phyloP scores from a whole-genome alignment of 2,329 filamentous ascomycete species.

The Emergomyces pasteurianus region DNA sequence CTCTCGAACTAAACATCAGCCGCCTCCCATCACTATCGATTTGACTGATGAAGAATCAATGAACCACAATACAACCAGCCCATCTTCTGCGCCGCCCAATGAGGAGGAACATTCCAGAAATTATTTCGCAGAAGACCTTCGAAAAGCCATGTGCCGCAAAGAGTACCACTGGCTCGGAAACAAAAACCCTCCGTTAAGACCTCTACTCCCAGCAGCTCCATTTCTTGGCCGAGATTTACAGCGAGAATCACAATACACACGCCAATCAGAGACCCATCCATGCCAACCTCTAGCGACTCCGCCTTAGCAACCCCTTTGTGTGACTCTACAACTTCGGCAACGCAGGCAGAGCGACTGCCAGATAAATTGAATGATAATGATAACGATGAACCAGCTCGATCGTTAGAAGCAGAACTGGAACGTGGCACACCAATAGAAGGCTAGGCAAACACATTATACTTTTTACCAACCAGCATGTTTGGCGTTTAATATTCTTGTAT shows the following conservation, averaged over 20 bases:
- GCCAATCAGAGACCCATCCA: not conserved
- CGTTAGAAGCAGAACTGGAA: constrained; percentile 19
- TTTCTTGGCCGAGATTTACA: not conserved
- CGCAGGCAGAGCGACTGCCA: not conserved
- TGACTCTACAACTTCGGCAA: not conserved
- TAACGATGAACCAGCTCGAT: constrained; percentile 16
- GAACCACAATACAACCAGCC: not conserved
- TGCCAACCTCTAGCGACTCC: not conserved
- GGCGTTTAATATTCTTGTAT: not conserved
- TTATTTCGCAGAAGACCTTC: constrained; percentile 8
- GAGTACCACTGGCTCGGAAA: constrained; percentile 20
- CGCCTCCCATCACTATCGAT: constrained; percentile 8
- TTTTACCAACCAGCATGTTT: not conserved
- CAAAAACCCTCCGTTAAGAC: not conserved
- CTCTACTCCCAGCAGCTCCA: not conserved
- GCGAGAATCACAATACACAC: not conserved
- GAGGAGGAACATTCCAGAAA: not conserved
- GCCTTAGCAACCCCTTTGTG: not conserved
- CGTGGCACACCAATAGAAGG: not conserved
- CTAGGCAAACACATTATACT: not conserved
- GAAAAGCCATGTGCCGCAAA: constrained; percentile 19
- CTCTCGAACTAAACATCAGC: constrained; percentile 4
- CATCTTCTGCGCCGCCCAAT: not conserved
- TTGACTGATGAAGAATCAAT: constrained; percentile 4
- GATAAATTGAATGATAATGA: not conserved